These are phyloP conservation scores for Cercospora janseana DNA, from an alignment of 2,329 filamentous ascomycete genomes.

Conservation along the genomic window DNA sequence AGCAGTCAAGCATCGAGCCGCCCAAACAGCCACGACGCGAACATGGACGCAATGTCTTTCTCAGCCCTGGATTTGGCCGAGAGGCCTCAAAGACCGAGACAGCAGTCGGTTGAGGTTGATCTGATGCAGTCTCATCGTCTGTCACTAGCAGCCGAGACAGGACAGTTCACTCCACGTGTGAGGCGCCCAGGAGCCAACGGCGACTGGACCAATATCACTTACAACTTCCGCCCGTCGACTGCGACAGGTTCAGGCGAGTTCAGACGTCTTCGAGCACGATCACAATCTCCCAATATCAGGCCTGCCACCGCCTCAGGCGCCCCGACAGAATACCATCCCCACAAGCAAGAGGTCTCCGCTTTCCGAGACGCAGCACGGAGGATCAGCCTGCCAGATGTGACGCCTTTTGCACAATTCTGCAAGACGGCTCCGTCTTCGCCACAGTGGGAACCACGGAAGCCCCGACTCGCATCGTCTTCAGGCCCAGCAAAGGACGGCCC, in stretches of 20 bases:
- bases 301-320: background rate
- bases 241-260: background rate
- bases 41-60: constrained; percentile 28
- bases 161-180: constrained; percentile 42
- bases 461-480: constrained; percentile 3
- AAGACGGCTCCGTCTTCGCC: constrained; percentile 31
- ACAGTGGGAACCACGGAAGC: constrained; percentile 9
- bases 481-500: constrained; percentile 8
- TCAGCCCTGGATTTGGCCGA: constrained; percentile 27
- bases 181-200: constrained; percentile 22
- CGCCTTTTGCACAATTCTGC: constrained; percentile 35
- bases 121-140: constrained; percentile 49
- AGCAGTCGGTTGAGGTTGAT: constrained; percentile 33
- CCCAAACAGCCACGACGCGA: constrained; percentile 26
- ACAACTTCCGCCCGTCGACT: background rate
- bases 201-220: constrained; percentile 19
- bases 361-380: constrained; percentile 31
- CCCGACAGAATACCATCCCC: background rate
- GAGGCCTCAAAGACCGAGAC: constrained; percentile 16
- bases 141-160: constrained; percentile 52
- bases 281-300: constrained; percentile 2
- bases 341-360: constrained; percentile 28
- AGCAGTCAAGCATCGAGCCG: constrained; percentile 29
- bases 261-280: constrained; percentile 6
- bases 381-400: constrained; percentile 36